Conservation (phyloP, 1,284 basidiomycete genomes). For the Pterulicium gracile region DNA sequence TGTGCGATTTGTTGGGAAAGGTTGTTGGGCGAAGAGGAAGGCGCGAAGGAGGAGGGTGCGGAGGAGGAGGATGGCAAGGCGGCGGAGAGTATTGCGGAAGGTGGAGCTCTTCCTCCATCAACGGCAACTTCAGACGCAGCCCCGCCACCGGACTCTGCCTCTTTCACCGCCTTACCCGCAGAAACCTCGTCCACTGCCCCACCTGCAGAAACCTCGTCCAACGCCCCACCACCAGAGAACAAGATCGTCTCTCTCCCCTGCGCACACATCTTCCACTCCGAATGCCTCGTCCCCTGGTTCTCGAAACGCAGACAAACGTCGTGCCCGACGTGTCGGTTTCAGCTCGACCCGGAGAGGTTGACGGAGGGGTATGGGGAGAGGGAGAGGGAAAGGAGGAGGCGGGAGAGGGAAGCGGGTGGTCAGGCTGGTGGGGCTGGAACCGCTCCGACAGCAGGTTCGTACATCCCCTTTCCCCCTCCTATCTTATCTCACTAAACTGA, state of each 20-base stretch:
- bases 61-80: too few relatives aligned
- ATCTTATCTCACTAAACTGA: too few relatives aligned
- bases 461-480: too few relatives aligned
- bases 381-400: constrained; percentile 14
- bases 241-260: constrained; percentile 61
- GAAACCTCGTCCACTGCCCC: constrained; percentile 10
- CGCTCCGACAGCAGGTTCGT: neutral
- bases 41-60: too few relatives aligned
- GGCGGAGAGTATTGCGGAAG: too few relatives aligned
- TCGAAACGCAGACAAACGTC: constrained; percentile 64
- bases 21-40: constrained; percentile 27
- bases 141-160: constrained; percentile 13
- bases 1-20: constrained; percentile 72
- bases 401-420: constrained; percentile 2
- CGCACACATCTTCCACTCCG: constrained; percentile 67
- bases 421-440: neutral
- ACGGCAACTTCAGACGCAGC: constrained; percentile 10
- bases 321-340: constrained; percentile 71
- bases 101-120: too few relatives aligned
- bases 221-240: constrained; percentile 13
- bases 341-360: constrained; percentile 66
- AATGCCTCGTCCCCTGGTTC: constrained; percentile 72
- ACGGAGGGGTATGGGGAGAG: constrained; percentile 28
- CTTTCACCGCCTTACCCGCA: constrained; percentile 3
- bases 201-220: constrained; percentile 10